These are phyloP conservation scores for Prinsepia uniflora DNA, from an alignment of 306 rosid genomes.

Conservation along the genomic window DNA sequence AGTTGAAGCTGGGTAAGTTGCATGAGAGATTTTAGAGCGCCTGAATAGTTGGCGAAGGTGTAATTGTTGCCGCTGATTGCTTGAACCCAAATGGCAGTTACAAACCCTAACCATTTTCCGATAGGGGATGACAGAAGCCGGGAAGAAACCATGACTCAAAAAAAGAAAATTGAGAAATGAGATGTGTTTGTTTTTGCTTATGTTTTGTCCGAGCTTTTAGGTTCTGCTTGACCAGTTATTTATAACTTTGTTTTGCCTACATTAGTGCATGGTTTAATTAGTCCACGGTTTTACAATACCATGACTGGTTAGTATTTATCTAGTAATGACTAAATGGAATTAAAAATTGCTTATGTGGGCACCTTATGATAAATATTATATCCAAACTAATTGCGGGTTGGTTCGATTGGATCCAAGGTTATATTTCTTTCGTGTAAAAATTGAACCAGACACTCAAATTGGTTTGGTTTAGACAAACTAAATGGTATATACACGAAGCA, in stretches of 20 bases:
- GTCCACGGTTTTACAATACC: constrained; percentile 12
- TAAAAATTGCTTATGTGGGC: too few species aligned
- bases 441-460: too few species aligned
- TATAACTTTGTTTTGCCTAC: constrained; percentile 12
- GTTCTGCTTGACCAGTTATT: constrained; percentile 17
- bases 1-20: constrained; percentile 38
- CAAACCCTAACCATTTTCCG: constrained; percentile 48
- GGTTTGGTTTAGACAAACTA: too few species aligned
- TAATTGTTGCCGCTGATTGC: constrained; percentile 45
- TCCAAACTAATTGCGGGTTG: too few species aligned
- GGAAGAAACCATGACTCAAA: background rate
- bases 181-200: background rate
- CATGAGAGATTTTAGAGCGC: constrained; percentile 38
- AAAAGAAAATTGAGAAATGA: background rate
- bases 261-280: background rate
- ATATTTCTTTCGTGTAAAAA: too few species aligned
- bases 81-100: constrained; percentile 51
- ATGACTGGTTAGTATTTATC: background rate
- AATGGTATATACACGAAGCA: too few species aligned
- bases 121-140: background rate
- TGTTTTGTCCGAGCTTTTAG: constrained; percentile 4
- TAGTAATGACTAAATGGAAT: background rate
- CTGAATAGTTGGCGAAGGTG: constrained; percentile 44
- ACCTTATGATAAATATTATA: too few species aligned
- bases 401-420: too few species aligned